These are phyloP conservation scores for Pichia eremophila DNA, from an alignment of 805 yeast species.

Conservation along the genomic window DNA sequence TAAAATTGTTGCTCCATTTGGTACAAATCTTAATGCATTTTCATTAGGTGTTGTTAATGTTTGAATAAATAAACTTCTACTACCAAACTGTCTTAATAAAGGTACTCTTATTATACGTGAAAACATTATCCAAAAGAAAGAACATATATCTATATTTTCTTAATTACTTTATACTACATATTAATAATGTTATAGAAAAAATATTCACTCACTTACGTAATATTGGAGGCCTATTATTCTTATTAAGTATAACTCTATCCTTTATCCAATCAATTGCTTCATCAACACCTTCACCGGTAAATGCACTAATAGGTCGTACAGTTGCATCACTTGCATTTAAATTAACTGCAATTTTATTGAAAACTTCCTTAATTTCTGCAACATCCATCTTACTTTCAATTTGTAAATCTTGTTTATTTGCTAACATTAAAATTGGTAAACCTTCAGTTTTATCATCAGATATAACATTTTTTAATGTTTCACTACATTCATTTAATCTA, in stretches of 20 bases:
- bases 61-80: conserved; percentile 50
- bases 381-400: conserved; percentile 52
- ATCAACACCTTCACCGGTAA: conserved; percentile 70
- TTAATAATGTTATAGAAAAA: too few relatives aligned
- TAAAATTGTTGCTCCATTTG: conserved; percentile 51
- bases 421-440: conserved; percentile 87
- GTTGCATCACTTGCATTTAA: conserved; percentile 86
- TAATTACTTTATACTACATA: too few relatives aligned
- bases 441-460: conserved; percentile 57
- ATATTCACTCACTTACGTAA: background rate
- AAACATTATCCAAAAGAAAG: background rate
- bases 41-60: conserved; percentile 83
- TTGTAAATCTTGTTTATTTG: conserved; percentile 83
- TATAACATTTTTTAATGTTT: conserved; percentile 50
- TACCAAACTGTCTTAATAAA: background rate
- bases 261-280: conserved; percentile 89
- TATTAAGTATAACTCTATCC: conserved; percentile 60
- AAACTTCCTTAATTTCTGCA: conserved; percentile 71
- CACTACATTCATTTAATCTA: conserved; percentile 74
- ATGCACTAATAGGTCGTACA: conserved; percentile 82
- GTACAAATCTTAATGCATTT: conserved; percentile 76
- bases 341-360: conserved; percentile 74
- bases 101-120: background rate
- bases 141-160: too few relatives aligned
- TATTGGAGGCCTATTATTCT: conserved; percentile 28